Evolutionary conservation across 768 basidiomycete genomes (phyloP), one percentile per base, ranked within the genome.

Genomic region (Xerocomellus dryophilus): DNA sequence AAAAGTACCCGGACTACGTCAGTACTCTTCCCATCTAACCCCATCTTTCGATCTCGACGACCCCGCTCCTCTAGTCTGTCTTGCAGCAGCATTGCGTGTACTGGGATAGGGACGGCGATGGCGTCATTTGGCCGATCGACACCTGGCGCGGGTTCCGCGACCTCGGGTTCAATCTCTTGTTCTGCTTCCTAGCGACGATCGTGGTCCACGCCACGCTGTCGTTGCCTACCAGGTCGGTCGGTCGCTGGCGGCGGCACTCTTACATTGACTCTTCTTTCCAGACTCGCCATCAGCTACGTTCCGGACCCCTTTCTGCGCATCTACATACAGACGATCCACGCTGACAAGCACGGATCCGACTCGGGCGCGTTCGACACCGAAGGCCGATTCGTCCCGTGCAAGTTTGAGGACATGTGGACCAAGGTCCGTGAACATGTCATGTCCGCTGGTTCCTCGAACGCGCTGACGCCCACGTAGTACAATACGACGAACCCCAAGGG

Each of bases 251-350:
- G 25, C 12, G 18, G 25, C 34, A 34, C 12, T 3, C 21, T 32
- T 17, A 15, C 39, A 36, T 7, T 61, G 39, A 61, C 12, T 4
- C 35, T 9, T 25, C 18, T 43, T 36, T 23, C 11, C 39, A 69
- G 67, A 23, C 42, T 69, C 21, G 58, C 57, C 12, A 35, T 54
- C 35, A 56, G 58, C 23, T 61, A 59, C 51, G n/a, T 74, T 10
- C 76, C 75, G 2, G 77, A 78, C 51, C 76, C 76, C 1, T 68
- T 75, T 51, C 73, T 75, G 61, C 67, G 76, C 39, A 66, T 78
- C 57, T 67, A 68, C 47, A 25, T 77, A 39, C 48, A 27, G 38
- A 62, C 63, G 53, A 72, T 75, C 42, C 72, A 75, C 45, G 64
- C 68, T 27, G 62, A 59, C 47, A 75, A 77, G 59, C 77, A 79